Conservation (phyloP, 805 yeast species). For the Candida chilensis region DNA sequence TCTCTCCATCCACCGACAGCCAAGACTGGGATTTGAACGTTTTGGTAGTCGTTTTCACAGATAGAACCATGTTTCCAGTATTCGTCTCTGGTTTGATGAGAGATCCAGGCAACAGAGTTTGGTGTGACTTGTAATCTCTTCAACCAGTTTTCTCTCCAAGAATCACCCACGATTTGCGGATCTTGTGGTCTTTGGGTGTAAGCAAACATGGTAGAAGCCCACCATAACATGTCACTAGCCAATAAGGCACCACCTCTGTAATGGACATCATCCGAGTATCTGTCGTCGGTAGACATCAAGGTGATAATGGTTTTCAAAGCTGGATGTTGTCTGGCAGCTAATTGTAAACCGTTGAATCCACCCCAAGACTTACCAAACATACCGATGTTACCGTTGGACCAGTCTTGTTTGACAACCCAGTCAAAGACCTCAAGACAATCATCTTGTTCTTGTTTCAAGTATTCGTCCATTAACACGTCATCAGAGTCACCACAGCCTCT, state of each 20-base stretch:
- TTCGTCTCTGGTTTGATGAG: constrained; percentile 32
- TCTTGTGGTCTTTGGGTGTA: constrained; percentile 38
- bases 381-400: constrained; percentile 37
- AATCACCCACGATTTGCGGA: constrained; percentile 24
- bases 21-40: constrained; percentile 31
- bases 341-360: constrained; percentile 35
- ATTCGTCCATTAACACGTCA: constrained; percentile 29
- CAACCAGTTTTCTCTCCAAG: constrained; percentile 31
- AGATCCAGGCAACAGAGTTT: constrained; percentile 30
- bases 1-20: constrained; percentile 40
- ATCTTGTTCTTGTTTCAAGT: constrained; percentile 31
- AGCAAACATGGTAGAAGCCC: constrained; percentile 38
- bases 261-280: constrained; percentile 40
- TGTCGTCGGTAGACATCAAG: constrained; percentile 35
- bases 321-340: constrained; percentile 37
- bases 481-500: constrained; percentile 36
- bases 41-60: constrained; percentile 26
- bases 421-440: constrained; percentile 32
- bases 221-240: constrained; percentile 39
- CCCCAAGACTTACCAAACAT: constrained; percentile 44
- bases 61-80: constrained; percentile 41
- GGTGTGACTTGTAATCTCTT: constrained; percentile 26
- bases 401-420: constrained; percentile 26
- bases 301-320: constrained; percentile 33
- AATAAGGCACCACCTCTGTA: constrained; percentile 35